These are phyloP conservation scores for Bipolaris oryzae DNA, from an alignment of 2,329 filamentous ascomycete genomes.

Conservation along the genomic window DNA sequence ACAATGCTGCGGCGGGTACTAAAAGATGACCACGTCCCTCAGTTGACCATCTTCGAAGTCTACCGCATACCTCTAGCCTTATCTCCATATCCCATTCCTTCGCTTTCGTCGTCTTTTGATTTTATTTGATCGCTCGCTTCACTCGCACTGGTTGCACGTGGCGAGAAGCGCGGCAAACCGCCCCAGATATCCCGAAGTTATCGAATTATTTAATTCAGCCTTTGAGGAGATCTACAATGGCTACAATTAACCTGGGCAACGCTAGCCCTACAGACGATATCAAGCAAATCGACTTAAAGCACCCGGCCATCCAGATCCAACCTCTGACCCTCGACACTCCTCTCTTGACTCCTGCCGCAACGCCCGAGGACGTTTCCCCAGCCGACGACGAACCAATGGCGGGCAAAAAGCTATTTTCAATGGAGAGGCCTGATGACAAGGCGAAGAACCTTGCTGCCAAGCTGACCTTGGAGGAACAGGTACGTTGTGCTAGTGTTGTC, in stretches of 20 bases:
- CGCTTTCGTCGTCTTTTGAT: neutral
- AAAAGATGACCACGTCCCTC: conserved; percentile 47
- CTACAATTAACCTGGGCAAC: conserved; percentile 37
- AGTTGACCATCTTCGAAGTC: conserved; percentile 20
- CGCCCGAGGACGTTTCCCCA: conserved; percentile 34
- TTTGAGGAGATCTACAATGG: conserved; percentile 35
- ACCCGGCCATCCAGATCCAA: conserved; percentile 38
- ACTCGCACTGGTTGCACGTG: conserved; percentile 20
- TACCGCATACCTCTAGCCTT: conserved; percentile 17
- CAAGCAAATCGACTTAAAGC: conserved; percentile 41
- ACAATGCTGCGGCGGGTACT: conserved; percentile 36
- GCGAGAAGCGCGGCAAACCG: conserved; percentile 36
- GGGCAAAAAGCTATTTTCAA: conserved; percentile 41
- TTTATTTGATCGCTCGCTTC: conserved; percentile 7
- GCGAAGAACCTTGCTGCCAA: conserved; percentile 45
- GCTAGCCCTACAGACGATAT: conserved; percentile 35
- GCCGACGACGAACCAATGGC: conserved; percentile 38
- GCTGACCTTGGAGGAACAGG: conserved; percentile 49
- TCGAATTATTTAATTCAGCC: conserved; percentile 23
- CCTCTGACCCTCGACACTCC: conserved; percentile 35
- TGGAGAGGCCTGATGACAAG: conserved; percentile 41
- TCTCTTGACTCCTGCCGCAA: conserved; percentile 36
- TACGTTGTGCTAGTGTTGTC: conserved; percentile 28
- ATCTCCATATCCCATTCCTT: conserved; percentile 14
- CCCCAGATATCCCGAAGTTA: conserved; percentile 30